Conservation (phyloP, 2,329 filamentous ascomycete species). For the Coniochaeta hoffmannii region DNA sequence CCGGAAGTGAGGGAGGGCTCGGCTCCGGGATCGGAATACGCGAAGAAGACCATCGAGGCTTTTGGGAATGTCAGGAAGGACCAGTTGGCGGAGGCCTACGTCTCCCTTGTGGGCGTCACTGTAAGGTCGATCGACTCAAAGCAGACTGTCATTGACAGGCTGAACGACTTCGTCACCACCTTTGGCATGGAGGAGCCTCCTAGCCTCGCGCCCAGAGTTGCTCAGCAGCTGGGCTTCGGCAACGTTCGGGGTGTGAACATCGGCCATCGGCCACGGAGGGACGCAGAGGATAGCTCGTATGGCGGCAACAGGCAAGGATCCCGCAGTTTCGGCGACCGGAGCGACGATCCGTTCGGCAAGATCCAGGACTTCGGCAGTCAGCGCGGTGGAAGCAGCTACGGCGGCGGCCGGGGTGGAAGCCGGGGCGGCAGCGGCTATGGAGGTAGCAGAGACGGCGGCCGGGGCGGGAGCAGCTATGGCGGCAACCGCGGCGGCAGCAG, state of each 20-base stretch:
- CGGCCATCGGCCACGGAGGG: neutral
- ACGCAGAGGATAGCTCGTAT: neutral
- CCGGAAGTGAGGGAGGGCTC: neutral
- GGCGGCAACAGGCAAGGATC: constrained; percentile 10
- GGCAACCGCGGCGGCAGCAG: constrained; percentile 15
- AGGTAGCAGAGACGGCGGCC: neutral
- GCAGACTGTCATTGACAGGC: constrained; percentile 32
- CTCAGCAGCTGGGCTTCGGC: constrained; percentile 23
- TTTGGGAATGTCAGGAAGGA: constrained; percentile 32
- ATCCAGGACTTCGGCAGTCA: neutral
- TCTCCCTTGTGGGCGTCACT: constrained; percentile 45
- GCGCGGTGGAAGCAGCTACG: neutral
- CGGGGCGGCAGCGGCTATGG: constrained; percentile 8
- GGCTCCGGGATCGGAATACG: constrained; percentile 23
- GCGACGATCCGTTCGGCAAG: constrained; percentile 1
- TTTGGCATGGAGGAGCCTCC: constrained; percentile 48
- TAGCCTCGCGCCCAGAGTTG: constrained; percentile 17
- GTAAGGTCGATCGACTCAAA: constrained; percentile 29
- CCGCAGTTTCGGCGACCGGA: constrained; percentile 3
- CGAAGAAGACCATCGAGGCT: constrained; percentile 34
- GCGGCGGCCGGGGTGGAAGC: constrained; percentile 5
- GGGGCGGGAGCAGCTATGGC: constrained; percentile 10
- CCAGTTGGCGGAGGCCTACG: constrained; percentile 43
- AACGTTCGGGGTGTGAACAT: constrained; percentile 26
- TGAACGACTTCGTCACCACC: constrained; percentile 47